Evolutionary conservation across 352 stramenopile species (phyloP).

Genomic region (Aphanomyces invadans): DNA sequence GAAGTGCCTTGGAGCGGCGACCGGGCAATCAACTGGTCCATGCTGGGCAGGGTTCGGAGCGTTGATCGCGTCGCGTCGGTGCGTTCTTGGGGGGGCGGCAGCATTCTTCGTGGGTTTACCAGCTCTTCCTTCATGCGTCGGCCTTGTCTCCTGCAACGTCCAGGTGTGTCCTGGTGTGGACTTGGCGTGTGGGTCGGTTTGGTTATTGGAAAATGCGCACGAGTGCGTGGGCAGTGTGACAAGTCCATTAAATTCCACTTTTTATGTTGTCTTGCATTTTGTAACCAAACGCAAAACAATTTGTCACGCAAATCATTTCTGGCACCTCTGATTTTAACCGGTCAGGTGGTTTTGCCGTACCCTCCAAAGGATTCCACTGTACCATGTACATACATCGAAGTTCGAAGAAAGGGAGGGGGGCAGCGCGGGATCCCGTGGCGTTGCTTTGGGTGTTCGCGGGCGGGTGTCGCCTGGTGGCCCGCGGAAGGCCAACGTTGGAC

Average conservation of each 20-base stretch:
- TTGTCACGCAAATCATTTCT: background rate
- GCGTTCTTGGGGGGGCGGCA: background rate
- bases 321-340: background rate
- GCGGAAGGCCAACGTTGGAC: no score
- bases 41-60: slow-evolving; percentile 17
- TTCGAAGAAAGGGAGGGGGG: no score
- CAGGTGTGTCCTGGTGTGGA: no score
- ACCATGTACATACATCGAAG: background rate
- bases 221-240: background rate
- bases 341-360: background rate
- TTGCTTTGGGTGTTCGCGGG: background rate
- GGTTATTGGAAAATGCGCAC: background rate
- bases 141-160: background rate
- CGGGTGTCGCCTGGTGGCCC: no score
- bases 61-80: background rate
- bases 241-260: background rate
- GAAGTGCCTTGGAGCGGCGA: slow-evolving; percentile 4
- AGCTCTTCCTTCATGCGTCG: slow-evolving; percentile 6
- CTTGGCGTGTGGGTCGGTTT: background rate
- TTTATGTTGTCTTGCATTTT: background rate
- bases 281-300: background rate
- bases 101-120: background rate
- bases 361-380: background rate
- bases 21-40: slow-evolving; percentile 14
- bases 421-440: no score